A percentile compares a stretch with the other conserved stretches of the same genome.
These are phyloP conservation scores for Saccharum spontaneum DNA, from an alignment of 176 grass and related monocot genomes.

Conservation along the genomic window DNA sequence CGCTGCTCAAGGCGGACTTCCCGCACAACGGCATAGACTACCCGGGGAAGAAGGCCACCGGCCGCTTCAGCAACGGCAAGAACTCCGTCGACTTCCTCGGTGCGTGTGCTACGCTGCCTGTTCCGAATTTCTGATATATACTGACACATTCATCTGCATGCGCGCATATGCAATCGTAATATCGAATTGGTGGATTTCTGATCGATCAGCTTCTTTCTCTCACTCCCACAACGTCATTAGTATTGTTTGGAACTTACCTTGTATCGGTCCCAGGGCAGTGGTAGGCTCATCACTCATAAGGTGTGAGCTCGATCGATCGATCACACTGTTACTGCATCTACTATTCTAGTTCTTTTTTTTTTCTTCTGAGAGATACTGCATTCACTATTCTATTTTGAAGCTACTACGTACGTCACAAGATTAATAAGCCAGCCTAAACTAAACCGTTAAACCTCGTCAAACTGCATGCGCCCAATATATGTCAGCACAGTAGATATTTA, in stretches of 20 bases:
- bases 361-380: background rate
- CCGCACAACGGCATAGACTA: constrained; percentile 89
- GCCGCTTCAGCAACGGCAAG: constrained; percentile 88
- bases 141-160: background rate
- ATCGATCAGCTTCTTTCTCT: background rate
- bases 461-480: background rate
- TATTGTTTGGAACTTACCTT: background rate
- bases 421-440: background rate
- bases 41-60: constrained; percentile 64
- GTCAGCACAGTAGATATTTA: background rate
- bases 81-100: constrained; percentile 85
- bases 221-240: background rate
- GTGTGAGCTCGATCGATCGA: background rate
- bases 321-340: constrained; percentile 1
- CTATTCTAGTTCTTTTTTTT: background rate
- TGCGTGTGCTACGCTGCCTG: background rate
- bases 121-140: background rate
- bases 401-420: background rate
- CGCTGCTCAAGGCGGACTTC: constrained; percentile 80
- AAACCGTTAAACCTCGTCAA: background rate
- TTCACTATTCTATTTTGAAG: background rate
- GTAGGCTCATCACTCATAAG: background rate
- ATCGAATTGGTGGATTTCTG: background rate
- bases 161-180: too few relatives aligned
- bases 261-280: background rate